Conservation (phyloP, 2,329 filamentous ascomycete species). For the Cytospora leucostoma region DNA sequence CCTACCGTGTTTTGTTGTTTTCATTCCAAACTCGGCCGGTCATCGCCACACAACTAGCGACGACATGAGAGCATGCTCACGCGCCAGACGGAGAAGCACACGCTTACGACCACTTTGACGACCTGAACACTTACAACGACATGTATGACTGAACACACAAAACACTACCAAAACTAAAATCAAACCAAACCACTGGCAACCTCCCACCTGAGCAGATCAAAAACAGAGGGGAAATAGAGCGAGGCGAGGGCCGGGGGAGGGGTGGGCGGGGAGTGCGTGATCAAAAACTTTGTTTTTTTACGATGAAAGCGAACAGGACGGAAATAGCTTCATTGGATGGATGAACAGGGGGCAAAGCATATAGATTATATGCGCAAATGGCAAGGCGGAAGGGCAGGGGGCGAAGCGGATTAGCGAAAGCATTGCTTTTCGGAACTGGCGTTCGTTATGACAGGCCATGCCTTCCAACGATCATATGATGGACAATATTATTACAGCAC, state of each 20-base stretch:
- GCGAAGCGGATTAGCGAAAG: constrained; percentile 11
- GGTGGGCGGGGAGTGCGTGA: background rate
- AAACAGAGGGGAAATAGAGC: background rate
- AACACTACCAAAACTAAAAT: background rate
- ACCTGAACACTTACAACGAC: constrained; percentile 35
- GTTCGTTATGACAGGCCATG: constrained; percentile 25
- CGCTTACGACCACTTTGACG: constrained; percentile 32
- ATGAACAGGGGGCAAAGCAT: constrained; percentile 4
- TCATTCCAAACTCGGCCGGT: constrained; percentile 30
- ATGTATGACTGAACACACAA: constrained; percentile 37
- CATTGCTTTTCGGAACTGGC: constrained; percentile 13
- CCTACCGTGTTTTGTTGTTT: background rate
- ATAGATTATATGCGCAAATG: constrained; percentile 22
- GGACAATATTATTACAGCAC: constrained; percentile 23
- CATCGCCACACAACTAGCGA: constrained; percentile 29
- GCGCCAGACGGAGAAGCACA: constrained; percentile 28
- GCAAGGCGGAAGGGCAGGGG: too few relatives aligned
- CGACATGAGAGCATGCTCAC: constrained; percentile 30
- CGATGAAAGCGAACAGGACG: background rate
- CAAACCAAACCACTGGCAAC: background rate
- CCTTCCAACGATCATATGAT: constrained; percentile 25
- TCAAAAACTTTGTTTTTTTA: background rate
- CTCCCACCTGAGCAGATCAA: background rate
- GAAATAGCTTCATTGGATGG: background rate
- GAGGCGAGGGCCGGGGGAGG: background rate